Percentiles rank a stretch among this genome's conserved stretches.
These are phyloP conservation scores for Pseudozyma sp. DNA, from an alignment of 1,284 basidiomycete species.

Conservation along the genomic window DNA sequence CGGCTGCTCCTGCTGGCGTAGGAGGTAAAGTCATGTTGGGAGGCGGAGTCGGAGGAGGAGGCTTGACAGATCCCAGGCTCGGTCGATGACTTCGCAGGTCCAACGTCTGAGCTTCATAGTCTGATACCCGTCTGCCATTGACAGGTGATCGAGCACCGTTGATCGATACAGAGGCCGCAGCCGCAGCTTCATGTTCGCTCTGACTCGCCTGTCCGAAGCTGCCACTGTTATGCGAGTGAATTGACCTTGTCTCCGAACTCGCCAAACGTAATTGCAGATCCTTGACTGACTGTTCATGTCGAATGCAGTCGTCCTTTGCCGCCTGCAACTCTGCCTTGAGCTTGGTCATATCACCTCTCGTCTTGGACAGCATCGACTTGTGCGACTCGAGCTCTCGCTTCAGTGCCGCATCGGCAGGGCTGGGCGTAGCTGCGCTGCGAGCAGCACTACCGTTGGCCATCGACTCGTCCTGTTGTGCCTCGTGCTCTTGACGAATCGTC, in stretches of 20 bases:
- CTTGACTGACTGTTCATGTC: conserved; percentile 60
- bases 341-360: conserved; percentile 49
- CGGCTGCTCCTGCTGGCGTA: conserved; percentile 31
- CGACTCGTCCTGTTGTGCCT: conserved; percentile 25
- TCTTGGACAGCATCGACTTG: conserved; percentile 77
- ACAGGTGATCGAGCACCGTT: conserved; percentile 44
- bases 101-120: conserved; percentile 26
- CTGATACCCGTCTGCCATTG: conserved; percentile 16
- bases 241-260: conserved; percentile 55
- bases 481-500: conserved; percentile 45
- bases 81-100: conserved; percentile 38
- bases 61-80: conserved; percentile 72
- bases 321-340: conserved; percentile 80
- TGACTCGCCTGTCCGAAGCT: conserved; percentile 40
- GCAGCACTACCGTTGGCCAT: conserved; percentile 4
- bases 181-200: conserved; percentile 33
- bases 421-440: conserved; percentile 11
- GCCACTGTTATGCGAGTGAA: conserved; percentile 43
- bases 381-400: conserved; percentile 78
- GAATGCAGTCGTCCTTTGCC: conserved; percentile 78
- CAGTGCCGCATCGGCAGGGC: conserved; percentile 33
- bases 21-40: conserved; percentile 84
- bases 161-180: conserved; percentile 14
- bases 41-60: conserved; percentile 87
- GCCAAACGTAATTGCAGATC: conserved; percentile 52